Evolutionary conservation across 306 rosid species (phyloP).

Genomic region (Citrullus mucosospermus): DNA sequence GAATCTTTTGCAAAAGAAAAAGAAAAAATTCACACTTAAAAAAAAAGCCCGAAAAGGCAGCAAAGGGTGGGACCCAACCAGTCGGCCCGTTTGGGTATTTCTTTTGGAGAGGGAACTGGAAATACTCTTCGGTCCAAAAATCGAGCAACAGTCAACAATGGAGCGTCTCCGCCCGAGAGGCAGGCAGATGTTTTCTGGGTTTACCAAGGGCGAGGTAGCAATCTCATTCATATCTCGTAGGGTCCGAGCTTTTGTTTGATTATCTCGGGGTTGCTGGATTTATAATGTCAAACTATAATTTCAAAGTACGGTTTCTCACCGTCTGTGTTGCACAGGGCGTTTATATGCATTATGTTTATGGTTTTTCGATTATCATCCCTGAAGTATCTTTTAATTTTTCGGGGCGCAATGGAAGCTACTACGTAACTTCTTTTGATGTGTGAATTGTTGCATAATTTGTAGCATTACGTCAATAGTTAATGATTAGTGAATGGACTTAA

Average conservation of each 20-base stretch:
- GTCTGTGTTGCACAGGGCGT: too few species aligned
- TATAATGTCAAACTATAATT: neutral
- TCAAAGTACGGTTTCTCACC: neutral
- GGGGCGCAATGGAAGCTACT: neutral
- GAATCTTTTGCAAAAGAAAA: too few species aligned
- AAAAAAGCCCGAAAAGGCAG: neutral
- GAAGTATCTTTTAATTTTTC: neutral
- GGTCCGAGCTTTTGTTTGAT: neutral
- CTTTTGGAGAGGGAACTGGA: neutral
- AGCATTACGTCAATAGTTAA: neutral
- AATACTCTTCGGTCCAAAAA: neutral
- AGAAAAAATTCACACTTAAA: too few species aligned
- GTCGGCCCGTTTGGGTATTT: neutral
- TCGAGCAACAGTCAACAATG: conserved; percentile 18
- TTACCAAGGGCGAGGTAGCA: conserved; percentile 83
- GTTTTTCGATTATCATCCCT: neutral
- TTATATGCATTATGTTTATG: neutral
- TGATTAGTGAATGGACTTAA: neutral
- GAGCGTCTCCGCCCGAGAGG: conserved; percentile 88
- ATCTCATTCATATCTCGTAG: neutral
- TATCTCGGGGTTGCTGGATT: neutral
- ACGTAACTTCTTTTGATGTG: neutral
- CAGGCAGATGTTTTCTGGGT: conserved; percentile 49
- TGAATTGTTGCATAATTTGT: neutral
- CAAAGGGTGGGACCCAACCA: neutral